phyloP scores from a whole-genome alignment of 129 eudicot genomes.

The Chrysanthemum makinoi region DNA sequence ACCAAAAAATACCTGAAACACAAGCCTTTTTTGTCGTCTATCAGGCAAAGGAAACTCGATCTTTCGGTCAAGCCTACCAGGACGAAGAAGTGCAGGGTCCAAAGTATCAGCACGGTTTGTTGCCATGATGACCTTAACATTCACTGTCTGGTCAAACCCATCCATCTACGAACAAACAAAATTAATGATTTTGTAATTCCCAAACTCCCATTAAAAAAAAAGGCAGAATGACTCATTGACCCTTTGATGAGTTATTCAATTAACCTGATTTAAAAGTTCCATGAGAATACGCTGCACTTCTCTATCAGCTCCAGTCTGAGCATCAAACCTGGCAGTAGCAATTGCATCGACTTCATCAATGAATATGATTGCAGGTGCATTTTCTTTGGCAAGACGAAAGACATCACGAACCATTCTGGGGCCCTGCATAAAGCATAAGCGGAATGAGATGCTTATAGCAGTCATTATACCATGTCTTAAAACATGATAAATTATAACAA shows the following conservation, averaged over 20 bases:
- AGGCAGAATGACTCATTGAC: not conserved
- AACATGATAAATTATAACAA: not conserved
- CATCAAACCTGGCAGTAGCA: conserved; percentile 88
- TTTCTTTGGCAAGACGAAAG: conserved; percentile 84
- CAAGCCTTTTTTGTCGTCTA: conserved; percentile 61
- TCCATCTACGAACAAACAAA: conserved; percentile 59
- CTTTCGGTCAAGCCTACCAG: conserved; percentile 74
- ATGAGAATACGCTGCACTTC: conserved; percentile 89
- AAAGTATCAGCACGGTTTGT: conserved; percentile 55
- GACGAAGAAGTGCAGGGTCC: conserved; percentile 66
- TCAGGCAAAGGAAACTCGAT: conserved; percentile 80
- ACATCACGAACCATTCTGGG: conserved; percentile 98
- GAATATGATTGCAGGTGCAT: conserved; percentile 87
- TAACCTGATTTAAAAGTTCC: conserved; percentile 87
- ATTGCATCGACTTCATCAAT: conserved; percentile 91
- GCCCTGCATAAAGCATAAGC: conserved; percentile 43
- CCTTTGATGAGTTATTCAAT: not conserved
- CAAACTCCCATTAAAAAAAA: not conserved
- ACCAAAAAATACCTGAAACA: conserved; percentile 37
- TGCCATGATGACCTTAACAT: conserved; percentile 72
- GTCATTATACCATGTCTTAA: not conserved
- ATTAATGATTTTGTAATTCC: not conserved
- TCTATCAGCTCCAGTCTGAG: conserved; percentile 90
- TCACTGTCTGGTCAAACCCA: conserved; percentile 88
- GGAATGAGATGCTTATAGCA: not conserved